Base-by-base conservation (phyloP, 108 stramenopile genomes). In the Pseudonitzschia multistriata region DNA sequence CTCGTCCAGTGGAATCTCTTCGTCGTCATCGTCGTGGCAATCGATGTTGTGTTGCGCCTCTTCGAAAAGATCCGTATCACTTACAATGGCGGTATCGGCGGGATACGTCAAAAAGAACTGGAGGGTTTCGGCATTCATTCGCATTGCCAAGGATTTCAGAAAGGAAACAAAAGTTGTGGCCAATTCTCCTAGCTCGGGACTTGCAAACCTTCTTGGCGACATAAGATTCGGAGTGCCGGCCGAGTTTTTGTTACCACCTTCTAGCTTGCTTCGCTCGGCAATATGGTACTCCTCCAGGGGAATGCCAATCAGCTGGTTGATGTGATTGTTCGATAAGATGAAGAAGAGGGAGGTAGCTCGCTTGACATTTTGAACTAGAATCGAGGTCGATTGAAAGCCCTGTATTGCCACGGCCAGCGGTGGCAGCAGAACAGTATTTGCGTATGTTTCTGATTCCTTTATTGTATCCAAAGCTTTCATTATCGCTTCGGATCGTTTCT, bases 81-180 rank as follows among this genome's bases (percentile, higher is more conserved):
- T 48, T 19, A 66, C 80, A 27, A 48, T 19, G 35, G 27, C 30
- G 35, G 67, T 39, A 24, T 62, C 64, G 13, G 57, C 5, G 0
- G 90, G 88, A 74, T 87, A 92, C 34, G 81, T 82, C 54, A 94
- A 68, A 67, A 85, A 94, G 76, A 94, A 94, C 53, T 94, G 93
- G 67, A 94, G 67, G 5, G 93, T 94, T 71, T 94, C 90, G 3
- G 82, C 71, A 77, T 90, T 94, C 81, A 94, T 87, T 63, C 90
- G 80, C 89, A 94, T 76, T 17, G 89, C 90, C 67, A 94, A 70
- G 31, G 88, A 88, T 62, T 94, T 94, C 37, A 94, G 75, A 73
- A 94, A 92, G 8, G 81, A 81, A 10, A 94, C 88, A 81, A 90
- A 90, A 54, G 89, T 87, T 0, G 89, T 94, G 13, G 88, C 79